Evolutionary conservation across 129 eudicot genomes (phyloP).

Genomic region (Ambrosia artemisiifolia): DNA sequence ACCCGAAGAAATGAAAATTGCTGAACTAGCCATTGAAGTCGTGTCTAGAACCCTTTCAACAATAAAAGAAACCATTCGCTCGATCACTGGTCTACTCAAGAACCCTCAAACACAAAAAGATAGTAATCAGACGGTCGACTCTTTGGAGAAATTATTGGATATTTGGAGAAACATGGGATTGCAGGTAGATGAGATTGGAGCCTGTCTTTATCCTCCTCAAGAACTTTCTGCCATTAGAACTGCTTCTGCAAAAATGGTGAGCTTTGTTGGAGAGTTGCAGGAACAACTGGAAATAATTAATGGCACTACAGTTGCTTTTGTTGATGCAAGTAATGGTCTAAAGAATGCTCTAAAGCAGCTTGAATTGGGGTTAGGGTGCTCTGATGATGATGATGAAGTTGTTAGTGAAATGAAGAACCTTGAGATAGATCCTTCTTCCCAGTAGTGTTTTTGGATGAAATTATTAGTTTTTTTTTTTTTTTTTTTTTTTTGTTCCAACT

Average conservation of each 20-base stretch:
- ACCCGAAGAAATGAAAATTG: slow-evolving; percentile 81
- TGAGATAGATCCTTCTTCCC: slow-evolving; percentile 28
- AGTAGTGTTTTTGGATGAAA: not conserved
- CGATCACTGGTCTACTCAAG: slow-evolving; percentile 56
- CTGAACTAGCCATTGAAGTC: slow-evolving; percentile 37
- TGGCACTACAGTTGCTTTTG: slow-evolving; percentile 50
- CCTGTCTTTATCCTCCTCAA: slow-evolving; percentile 93
- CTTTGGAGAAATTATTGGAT: slow-evolving; percentile 57
- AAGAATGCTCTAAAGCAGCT: slow-evolving; percentile 45
- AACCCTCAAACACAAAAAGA: slow-evolving; percentile 31
- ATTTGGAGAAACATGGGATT: slow-evolving; percentile 55
- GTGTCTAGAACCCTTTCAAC: slow-evolving; percentile 59
- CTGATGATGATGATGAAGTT: slow-evolving; percentile 28
- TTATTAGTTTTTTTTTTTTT: not conserved
- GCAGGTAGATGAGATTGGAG: slow-evolving; percentile 86
- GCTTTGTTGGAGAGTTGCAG: slow-evolving; percentile 40
- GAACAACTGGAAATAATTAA: slow-evolving; percentile 44
- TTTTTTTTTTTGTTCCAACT: slow-evolving; percentile 1
- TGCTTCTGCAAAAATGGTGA: slow-evolving; percentile 50
- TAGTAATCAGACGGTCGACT: slow-evolving; percentile 34
- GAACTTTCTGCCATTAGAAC: slow-evolving; percentile 61
- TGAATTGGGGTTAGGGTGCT: slow-evolving; percentile 41
- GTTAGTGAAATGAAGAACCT: slow-evolving; percentile 55
- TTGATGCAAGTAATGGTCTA: slow-evolving; percentile 42
- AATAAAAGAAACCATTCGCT: slow-evolving; percentile 65